phyloP scores from a whole-genome alignment of 805 yeast species.

The Candida sanyiensis region DNA sequence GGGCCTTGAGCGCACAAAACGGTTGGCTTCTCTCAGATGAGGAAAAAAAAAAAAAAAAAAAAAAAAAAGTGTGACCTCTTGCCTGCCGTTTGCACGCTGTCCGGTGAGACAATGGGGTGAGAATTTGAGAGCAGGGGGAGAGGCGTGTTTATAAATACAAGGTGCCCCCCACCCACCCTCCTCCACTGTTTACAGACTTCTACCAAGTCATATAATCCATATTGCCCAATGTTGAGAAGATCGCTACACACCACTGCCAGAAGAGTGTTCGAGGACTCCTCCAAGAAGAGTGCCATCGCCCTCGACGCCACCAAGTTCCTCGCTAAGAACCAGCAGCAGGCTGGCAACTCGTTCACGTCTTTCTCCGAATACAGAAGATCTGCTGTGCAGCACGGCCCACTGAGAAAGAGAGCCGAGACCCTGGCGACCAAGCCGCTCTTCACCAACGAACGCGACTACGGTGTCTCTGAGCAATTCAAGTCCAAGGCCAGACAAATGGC shows the following conservation, averaged over 20 bases:
- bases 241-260: slow-evolving; percentile 6
- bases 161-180: background rate
- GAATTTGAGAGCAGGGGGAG: background rate
- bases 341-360: slow-evolving; percentile 32
- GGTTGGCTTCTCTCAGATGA: too few relatives aligned
- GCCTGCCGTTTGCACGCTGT: background rate
- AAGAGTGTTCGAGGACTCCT: slow-evolving; percentile 17
- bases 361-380: slow-evolving; percentile 34
- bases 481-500: slow-evolving; percentile 20
- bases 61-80: slow-evolving; percentile 1
- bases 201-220: too few relatives aligned
- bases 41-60: background rate
- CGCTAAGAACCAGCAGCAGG: slow-evolving; percentile 6
- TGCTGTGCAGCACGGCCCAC: slow-evolving; percentile 35
- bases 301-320: slow-evolving; percentile 10
- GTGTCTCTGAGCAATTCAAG: slow-evolving; percentile 23
- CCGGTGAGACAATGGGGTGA: background rate
- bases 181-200: too few relatives aligned
- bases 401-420: slow-evolving; percentile 21
- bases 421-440: slow-evolving; percentile 15
- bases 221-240: slow-evolving; percentile 8
- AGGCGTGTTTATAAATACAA: background rate
- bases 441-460: slow-evolving; percentile 21
- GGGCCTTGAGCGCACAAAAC: too few relatives aligned
- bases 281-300: slow-evolving; percentile 21